Evolutionary conservation across 441 rosid genomes (phyloP), one percentile per base, ranked within the genome.

Genomic region (Pelargonium fulgidum): DNA sequence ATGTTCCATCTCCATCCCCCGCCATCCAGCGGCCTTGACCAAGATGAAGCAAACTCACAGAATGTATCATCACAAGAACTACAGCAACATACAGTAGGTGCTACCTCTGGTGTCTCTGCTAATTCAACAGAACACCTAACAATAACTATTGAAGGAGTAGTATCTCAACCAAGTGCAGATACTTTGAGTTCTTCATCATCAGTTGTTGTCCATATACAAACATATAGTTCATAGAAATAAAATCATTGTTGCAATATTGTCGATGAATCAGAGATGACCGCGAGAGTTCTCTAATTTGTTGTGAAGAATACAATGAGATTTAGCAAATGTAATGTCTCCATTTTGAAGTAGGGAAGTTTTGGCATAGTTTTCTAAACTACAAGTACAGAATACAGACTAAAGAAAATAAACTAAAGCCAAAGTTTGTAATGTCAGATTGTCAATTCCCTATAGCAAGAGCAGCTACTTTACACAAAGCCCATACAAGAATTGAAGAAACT

Each of bases 401-500:
- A 39, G 42, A 39, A 39, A 39, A 7, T 39, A 39, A 1, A 39
- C 42, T 39, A 39, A 39, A 39, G 7, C 42, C 42, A 33, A 4
- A 33, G 39, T 33, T 4, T 33, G 39, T 33, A 33, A 33, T 33
- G 39, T 33, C 39, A 33, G 39, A 33, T 33, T 33, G 3, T 13
- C 42, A 7, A 58, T 78, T 77, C 75, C 73, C 65, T 58, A 78
- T 6, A 59, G 77, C 19, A 1, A 77, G 73, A 75, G 76, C 81
- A 76, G 85, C 54, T 20, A 12, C 62, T 0, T 70, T 17, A n/a
- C 58, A 73, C 44, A 88, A 80, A 73, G 56, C 71, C 11, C 67
- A 73, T 0, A 83, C 74, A 7, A 90, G 52, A 62, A 77, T 65
- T 14, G 66, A 52, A 24, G 85, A 80, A 19, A 67, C 42, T 59